Evolutionary conservation across 768 basidiomycete species (phyloP), one percentile per base, ranked within the genome.

Genomic region (Tubosaeta sp.): DNA sequence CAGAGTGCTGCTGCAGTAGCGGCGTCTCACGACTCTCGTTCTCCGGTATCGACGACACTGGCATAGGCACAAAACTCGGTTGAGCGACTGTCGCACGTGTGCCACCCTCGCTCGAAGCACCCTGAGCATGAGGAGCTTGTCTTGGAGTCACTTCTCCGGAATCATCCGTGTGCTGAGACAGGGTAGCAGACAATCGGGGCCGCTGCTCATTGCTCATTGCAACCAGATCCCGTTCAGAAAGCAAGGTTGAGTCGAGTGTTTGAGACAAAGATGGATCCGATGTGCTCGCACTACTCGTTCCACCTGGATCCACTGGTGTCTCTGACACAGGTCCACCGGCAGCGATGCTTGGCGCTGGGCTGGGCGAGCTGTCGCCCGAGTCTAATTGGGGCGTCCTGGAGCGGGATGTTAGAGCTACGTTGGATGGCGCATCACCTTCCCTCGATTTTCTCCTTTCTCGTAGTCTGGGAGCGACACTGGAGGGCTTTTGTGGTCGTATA

Each of bases 281-380:
- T 14, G 27, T 35, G 45, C 18, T 40, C 21, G 39, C 2, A 27
- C 31, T 29, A 21, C 27, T 53, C 24, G 30, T 42, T 36, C 60
- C 65, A 35, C 60, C 58, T 2, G 65, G 64, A 57, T 66, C 65
- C 32, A 48, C 55, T 12, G 10, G 40, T 3, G 22, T 40, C 36
- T 64, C 60, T 2, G 56, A 51, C 21, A 9, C 25, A 18, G 49
- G 49, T 35, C 41, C 44, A 0, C 41, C 35, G 10, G 11, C 35
- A 13, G n/a, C 4, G 0, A 48, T 13, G 27, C 39, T 3, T 47
- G 46, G 43, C 11, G 48, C 32, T 4, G 48, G 45, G n/a, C 19
- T 46, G 7, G 25, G 19, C 13, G 1, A 18, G 27, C 51, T 30
- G 13, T 58, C 52, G 10, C 48, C 54, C 9, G 14, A 10, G 24